Base-by-base conservation (phyloP, 164 flowering plant genomes). In the Annona squamosa region DNA sequence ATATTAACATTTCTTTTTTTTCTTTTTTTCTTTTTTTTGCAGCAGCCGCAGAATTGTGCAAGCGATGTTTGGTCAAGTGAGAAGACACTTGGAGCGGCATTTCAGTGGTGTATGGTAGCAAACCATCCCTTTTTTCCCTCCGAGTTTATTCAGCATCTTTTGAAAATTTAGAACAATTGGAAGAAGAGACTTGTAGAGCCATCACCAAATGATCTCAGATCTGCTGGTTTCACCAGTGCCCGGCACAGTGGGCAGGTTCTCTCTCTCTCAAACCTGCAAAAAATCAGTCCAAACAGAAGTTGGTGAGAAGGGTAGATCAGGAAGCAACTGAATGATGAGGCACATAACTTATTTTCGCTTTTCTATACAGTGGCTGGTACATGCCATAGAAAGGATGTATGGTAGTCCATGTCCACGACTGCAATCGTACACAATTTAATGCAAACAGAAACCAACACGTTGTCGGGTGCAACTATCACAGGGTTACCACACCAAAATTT, bases 261-360 rank as follows among this genome's bases (percentile, higher is more conserved):
- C 74, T 96, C 99, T 81, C 99, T 84, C 88, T 96, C 99, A 82
- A 93, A 96, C 99, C 98, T 95, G 92, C 45, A 52, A 52, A 52
- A 52, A 52, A 16, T 10, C 59, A 6, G 59, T 9, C 59, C 59
- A 52, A 52, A 26, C 37, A 0, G 59, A 16, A 52, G 13, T 3
- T 52, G 16, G 59, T 52, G 9, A 52, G 59, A 52, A 52, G 59
- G 13, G 59, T 52, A 16, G 9, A 52, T 9, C 9, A 52, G 59
- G 59, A 16, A 9, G 59, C 59, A 1, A 9, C 59, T 52, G 13
- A 52, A 52, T 1, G 37, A 26, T 26, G 37, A 26, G 37, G 37
- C 37, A 26, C 37, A 26, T 26, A 26, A 26, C 37, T 26, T 26
- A 26, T 26, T 26, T 26, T 1, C 1, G 37, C 37, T 9, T 52